Base-by-base conservation (phyloP, 495 filamentous ascomycete genomes). In the Aspergillus nidulans region DNA sequence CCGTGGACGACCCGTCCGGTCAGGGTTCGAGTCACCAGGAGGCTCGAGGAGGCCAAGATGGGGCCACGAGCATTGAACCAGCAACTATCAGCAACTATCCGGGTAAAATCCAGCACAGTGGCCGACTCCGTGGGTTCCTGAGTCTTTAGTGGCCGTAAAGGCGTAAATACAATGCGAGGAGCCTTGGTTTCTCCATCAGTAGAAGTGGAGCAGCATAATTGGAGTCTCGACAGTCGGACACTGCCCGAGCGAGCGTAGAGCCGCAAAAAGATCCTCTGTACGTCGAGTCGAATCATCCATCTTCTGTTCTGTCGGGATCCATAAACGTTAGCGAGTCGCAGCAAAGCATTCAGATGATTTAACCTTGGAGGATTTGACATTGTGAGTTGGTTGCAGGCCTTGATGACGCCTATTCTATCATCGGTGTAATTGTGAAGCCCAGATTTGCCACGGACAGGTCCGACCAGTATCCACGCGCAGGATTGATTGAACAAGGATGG, bases 181-280 rank as follows among this genome's bases (percentile, higher is more conserved):
- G 2, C n/a, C 43, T n/a, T 45, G 44, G 25, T 18, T 32, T 3
- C 24, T 47, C 44, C 25, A 18, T 47, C 39, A 18, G 5, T 34
- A 34, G 9, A 50, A 20, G 48, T 50, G 48, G 48, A 50, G 45
- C 26, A 21, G 4, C 8, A 19, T 36, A 20, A 16, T 15, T 18
- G 23, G 41, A n/a, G n/a, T n/a, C n/a, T n/a, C n/a, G n/a, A 19
- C 13, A 26, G 9, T 34, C 47, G 47, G 48, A 50, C 32, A 50
- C 15, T 18, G 19, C 48, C 34, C 48, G 32, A 50, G 19, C 36
- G 34, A 40, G 20, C 15, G 21, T 15, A 40, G 48, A 50, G 48
- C 48, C 48, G 32, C 48, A 50, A 26, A 50, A 40, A 21, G 32
- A n/a, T n/a, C n/a, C n/a, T n/a, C n/a, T n/a, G 48, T 39, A 40